Evolutionary conservation across 306 rosid genomes (phyloP).

Genomic region (Prunus kanzakura): DNA sequence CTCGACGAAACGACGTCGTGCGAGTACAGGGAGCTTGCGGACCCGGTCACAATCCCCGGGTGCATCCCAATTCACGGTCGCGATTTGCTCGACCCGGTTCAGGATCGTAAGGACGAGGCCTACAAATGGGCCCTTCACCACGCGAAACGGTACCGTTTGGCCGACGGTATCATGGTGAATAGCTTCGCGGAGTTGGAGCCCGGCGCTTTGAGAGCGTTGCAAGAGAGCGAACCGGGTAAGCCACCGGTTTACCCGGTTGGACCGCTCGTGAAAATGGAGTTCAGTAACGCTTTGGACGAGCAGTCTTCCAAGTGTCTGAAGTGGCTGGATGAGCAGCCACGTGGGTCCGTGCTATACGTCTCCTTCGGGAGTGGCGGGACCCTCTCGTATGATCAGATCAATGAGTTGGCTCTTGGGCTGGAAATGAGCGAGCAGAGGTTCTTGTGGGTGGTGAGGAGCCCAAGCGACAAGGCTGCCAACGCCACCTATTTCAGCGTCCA

Average conservation of each 20-base stretch:
- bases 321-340: conserved; percentile 47
- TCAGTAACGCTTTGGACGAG: neutral
- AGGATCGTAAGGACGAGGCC: conserved; percentile 55
- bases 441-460: conserved; percentile 47
- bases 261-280: conserved; percentile 37
- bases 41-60: conserved; percentile 58
- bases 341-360: conserved; percentile 39
- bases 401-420: conserved; percentile 40
- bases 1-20: conserved; percentile 36
- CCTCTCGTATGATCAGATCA: conserved; percentile 26
- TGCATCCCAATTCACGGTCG: conserved; percentile 46
- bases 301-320: conserved; percentile 27
- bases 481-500: conserved; percentile 47
- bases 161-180: conserved; percentile 52
- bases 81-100: conserved; percentile 54
- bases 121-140: conserved; percentile 50
- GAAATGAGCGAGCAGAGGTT: conserved; percentile 42
- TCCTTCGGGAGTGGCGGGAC: conserved; percentile 55
- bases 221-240: conserved; percentile 24
- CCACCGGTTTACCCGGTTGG: conserved; percentile 64
- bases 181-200: conserved; percentile 65
- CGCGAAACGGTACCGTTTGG: conserved; percentile 31
- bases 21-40: conserved; percentile 43
- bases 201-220: conserved; percentile 31
- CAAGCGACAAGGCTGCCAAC: conserved; percentile 27